Base-by-base conservation (phyloP, 2,329 filamentous ascomycete species). In the Fusarium subtropicale region DNA sequence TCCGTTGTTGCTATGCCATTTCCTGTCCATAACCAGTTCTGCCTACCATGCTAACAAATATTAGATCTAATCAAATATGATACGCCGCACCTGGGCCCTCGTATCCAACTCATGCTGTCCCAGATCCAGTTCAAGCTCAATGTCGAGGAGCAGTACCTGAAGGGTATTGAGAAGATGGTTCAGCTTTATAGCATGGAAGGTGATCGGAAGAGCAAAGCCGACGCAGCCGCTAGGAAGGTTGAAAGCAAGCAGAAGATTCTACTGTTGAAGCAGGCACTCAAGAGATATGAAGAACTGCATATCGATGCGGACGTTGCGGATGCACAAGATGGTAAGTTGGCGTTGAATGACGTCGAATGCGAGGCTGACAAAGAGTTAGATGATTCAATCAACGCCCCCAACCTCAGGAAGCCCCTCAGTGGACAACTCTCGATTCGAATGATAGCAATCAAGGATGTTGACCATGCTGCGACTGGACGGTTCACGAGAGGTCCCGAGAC, bases 211-310 rank as follows among this genome's bases (percentile, higher is more conserved):
- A 98, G 95, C 82, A 93, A 92, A 79, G 90, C 92, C 60, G 96
- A 99, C 80, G 96, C 96, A 42, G 94, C 97, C 74, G 92, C 91
- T 51, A 90, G 93, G 76, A 88, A 92, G 60, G 91, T 97, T 65
- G 96, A 99, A 82, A 98, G 95, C 82, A 97, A 94, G 79, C 95
- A 98, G 80, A 99, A 99, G 83, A 97, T 99, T 50, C 90, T 97
- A 75, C 86, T 99, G 68, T 84, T 99, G 71, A 97, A 97, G 82
- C 94, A 98, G 82, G 94, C 96, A 50, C 85, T 99, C 77, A 97
- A 97, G 82, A 87, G 95, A 86, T 99, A 99, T 76, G 95, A 97
- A 79, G 96, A 98, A 80, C 87, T 99, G 56, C 95, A 99, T 76
- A 93, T 99, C 64, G 95, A 97, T 77, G 91, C 97, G 76, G 94